Evolutionary conservation across 2,329 filamentous ascomycete species (phyloP), one percentile per base, ranked within the genome.

Genomic region (Hirsutella rhossiliensis): DNA sequence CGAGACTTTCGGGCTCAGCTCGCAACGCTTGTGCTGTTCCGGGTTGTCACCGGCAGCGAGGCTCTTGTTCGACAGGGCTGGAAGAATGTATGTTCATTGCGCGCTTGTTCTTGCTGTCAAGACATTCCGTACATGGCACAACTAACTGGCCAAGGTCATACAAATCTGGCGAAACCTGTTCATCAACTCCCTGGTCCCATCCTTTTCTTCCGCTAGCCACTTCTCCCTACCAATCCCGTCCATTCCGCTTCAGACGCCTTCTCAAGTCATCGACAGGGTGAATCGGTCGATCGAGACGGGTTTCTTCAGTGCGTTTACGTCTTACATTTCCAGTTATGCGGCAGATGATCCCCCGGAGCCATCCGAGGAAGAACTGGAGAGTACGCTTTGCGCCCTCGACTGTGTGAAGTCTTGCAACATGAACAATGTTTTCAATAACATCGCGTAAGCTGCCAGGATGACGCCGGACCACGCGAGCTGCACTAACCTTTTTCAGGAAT

Each of bases 271-370:
- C 51, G 92, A 97, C 59, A 80, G 90, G 45, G 88, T 82, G 45
- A 74, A 84, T 37, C 84, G 87, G 50, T 72, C 81, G 30, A 78
- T 73, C 46, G 92, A 98, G 27, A 80, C 81, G 3, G 88, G 92
- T 6, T 76, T 98, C 41, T 88, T 98, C 60, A 95, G 89, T 4
- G 88, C 90, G 1, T 87, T 98, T 55, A 94, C 90, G 1, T 94
- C 86, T 5, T 98, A 97, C 56, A 88, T 98, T 29, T 94, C 89
- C n/a, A 97, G 90, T 61, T 97, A 98, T 60, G 92, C 94, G 37
- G 94, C 92, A 11, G 92, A 97, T 62, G 92, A 98, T 57, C 92
- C 92, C 12, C 92, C 92, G 0, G 92, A 98, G 65, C 92, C 92
- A 3, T 97, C 92, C 1, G 88, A 97, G 51, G 90, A 97, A 59